Evolutionary conservation across 2,329 filamentous ascomycete species (phyloP).

Genomic region (Xylariaceae sp.): DNA sequence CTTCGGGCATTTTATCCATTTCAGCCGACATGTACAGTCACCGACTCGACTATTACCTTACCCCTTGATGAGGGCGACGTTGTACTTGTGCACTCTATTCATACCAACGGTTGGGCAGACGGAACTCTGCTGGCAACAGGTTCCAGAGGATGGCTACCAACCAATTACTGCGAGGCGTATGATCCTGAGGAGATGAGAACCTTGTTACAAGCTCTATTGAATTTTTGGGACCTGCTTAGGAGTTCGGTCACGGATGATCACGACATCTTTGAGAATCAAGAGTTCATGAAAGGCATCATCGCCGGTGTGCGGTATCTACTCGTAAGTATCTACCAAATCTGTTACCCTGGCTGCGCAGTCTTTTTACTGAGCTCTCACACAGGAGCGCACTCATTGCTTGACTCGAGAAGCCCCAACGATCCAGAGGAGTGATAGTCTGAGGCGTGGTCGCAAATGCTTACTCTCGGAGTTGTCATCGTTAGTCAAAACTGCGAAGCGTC

Average conservation of each 20-base stretch:
- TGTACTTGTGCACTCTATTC: conserved; percentile 90
- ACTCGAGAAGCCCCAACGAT: conserved; percentile 76
- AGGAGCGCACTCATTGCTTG: conserved; percentile 87
- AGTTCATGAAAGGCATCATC: conserved; percentile 91
- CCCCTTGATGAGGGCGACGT: conserved; percentile 88
- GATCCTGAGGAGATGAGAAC: conserved; percentile 83
- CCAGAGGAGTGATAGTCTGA: conserved; percentile 68
- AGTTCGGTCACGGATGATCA: conserved; percentile 72
- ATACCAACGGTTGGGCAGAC: conserved; percentile 98
- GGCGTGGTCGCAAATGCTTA: conserved; percentile 79
- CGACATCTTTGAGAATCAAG: conserved; percentile 81
- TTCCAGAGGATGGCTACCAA: conserved; percentile 89
- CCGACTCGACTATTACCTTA: conserved; percentile 83
- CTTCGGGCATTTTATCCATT: conserved; percentile 93
- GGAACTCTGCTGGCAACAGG: conserved; percentile 84
- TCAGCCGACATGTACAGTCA: conserved; percentile 70
- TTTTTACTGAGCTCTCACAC: conserved; percentile 8
- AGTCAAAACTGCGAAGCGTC: conserved; percentile 80
- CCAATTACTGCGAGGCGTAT: conserved; percentile 96
- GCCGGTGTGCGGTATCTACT: conserved; percentile 87
- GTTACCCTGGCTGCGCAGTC: background rate
- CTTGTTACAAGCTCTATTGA: conserved; percentile 78
- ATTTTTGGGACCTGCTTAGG: conserved; percentile 87
- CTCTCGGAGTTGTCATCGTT: conserved; percentile 85
- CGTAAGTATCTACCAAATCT: conserved; percentile 50